Percentiles rank a stretch among this genome's conserved stretches.
Conservation (phyloP, 2,329 filamentous ascomycete species). For the Alternaria sp. region DNA sequence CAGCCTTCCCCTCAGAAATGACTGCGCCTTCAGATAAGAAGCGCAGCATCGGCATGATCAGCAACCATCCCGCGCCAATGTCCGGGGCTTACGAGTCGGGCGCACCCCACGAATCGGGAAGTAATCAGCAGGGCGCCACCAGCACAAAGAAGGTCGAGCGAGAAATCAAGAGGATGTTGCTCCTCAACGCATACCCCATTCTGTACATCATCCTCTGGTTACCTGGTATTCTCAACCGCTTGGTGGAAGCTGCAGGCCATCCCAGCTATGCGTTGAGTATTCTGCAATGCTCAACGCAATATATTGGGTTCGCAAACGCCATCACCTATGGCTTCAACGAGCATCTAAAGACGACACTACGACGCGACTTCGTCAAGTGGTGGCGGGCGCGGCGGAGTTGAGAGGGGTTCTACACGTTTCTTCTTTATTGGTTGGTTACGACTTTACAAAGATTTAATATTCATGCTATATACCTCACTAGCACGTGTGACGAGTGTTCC, state of each 20-base stretch:
- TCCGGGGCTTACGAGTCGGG: not conserved
- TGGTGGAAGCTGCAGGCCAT: conserved; percentile 25
- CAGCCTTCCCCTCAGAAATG: not conserved
- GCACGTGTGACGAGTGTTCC: not conserved
- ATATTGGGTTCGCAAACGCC: conserved; percentile 29
- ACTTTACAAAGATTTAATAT: not conserved
- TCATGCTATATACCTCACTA: not conserved
- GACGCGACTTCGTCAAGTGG: not conserved
- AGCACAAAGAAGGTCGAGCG: conserved; percentile 14
- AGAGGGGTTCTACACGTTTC: not conserved
- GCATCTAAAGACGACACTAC: conserved; percentile 5
- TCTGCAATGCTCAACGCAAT: conserved; percentile 28
- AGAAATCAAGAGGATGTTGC: conserved; percentile 36
- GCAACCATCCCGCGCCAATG: not conserved
- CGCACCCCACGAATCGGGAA: not conserved
- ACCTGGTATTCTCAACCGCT: conserved; percentile 37
- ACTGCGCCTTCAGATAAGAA: not conserved
- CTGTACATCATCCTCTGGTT: conserved; percentile 45
- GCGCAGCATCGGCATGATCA: not conserved
- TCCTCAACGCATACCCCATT: conserved; percentile 45
- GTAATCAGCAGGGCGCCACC: not conserved
- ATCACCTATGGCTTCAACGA: conserved; percentile 28
- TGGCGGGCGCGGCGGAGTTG: not conserved
- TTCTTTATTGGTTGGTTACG: not conserved
- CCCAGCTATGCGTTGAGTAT: conserved; percentile 10